Evolutionary conservation across 352 stramenopile species (phyloP).

Genomic region (Phytophthora pini): DNA sequence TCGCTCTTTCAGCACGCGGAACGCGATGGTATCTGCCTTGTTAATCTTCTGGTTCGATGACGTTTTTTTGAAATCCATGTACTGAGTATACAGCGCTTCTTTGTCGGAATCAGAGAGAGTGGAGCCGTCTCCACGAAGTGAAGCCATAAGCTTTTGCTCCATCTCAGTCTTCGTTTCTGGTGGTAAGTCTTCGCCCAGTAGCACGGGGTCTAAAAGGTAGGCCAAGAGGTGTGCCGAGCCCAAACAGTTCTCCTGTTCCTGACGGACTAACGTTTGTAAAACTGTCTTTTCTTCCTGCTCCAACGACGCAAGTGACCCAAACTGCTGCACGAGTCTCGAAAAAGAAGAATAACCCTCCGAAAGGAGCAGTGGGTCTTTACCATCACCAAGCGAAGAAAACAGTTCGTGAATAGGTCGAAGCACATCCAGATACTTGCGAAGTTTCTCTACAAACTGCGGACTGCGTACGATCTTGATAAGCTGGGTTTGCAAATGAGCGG

Average conservation of each 20-base stretch:
- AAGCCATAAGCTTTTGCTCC: constrained; percentile 46
- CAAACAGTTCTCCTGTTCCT: constrained; percentile 28
- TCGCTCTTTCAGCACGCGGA: constrained; percentile 52
- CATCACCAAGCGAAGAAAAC: constrained; percentile 21
- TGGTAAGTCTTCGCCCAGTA: constrained; percentile 46
- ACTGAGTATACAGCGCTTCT: constrained; percentile 51
- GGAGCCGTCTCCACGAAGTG: constrained; percentile 24
- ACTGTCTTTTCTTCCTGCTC: constrained; percentile 31
- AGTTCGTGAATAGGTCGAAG: constrained; percentile 37
- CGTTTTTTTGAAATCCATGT: constrained; percentile 53
- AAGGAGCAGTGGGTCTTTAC: constrained; percentile 19
- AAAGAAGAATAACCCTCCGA: constrained; percentile 52
- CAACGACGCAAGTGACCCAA: constrained; percentile 28
- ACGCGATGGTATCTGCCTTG: constrained; percentile 44
- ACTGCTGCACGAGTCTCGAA: constrained; percentile 27
- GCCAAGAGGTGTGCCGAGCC: constrained; percentile 36
- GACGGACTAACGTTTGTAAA: constrained; percentile 28
- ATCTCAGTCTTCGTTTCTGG: constrained; percentile 36
- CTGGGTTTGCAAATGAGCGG: constrained; percentile 25
- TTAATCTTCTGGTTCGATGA: constrained; percentile 37
- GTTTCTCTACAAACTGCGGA: constrained; percentile 32
- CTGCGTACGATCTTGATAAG: constrained; percentile 32
- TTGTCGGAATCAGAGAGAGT: constrained; percentile 32
- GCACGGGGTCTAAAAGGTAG: constrained; percentile 53
- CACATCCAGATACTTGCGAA: constrained; percentile 43